These are phyloP conservation scores for Sarcocystis neurona DNA, from an alignment of 169 alveolate species.

Conservation along the genomic window DNA sequence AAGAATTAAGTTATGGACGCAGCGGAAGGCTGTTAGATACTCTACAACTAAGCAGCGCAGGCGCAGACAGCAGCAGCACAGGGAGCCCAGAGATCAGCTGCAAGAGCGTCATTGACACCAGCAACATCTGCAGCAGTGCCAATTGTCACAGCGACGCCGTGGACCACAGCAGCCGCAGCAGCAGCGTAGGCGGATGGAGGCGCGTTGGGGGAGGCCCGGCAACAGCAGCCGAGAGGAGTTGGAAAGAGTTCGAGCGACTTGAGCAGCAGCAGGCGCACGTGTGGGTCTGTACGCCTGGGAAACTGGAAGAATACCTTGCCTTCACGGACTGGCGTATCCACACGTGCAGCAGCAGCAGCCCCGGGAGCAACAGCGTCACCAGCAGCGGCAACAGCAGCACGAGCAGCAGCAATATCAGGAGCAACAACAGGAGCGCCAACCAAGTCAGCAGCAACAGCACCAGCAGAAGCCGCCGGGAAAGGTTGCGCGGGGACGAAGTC, in stretches of 20 bases:
- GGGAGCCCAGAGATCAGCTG: background rate
- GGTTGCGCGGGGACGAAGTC: background rate
- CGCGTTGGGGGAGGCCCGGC: conserved; percentile 35
- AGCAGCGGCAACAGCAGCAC: background rate
- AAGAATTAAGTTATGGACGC: too few relatives aligned
- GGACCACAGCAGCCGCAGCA: background rate
- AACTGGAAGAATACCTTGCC: conserved; percentile 37
- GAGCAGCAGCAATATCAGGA: background rate
- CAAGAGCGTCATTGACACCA: too few relatives aligned
- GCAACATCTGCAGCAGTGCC: too few relatives aligned
- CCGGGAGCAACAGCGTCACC: background rate
- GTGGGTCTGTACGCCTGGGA: conserved; percentile 60
- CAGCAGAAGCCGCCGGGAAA: background rate
- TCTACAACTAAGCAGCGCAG: background rate
- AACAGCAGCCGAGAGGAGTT: background rate
- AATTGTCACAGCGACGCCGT: background rate
- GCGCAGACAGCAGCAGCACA: background rate
- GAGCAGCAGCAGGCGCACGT: conserved; percentile 41
- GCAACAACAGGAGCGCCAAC: background rate
- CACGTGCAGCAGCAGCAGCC: too few relatives aligned
- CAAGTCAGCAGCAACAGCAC: background rate
- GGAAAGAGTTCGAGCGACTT: conserved; percentile 15
- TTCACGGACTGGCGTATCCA: conserved; percentile 6
- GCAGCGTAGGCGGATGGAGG: conserved; percentile 17
- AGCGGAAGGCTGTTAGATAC: too few relatives aligned